Evolutionary conservation across 2,329 filamentous ascomycete species (phyloP).

Genomic region (Aspergillus novofumigatus): DNA sequence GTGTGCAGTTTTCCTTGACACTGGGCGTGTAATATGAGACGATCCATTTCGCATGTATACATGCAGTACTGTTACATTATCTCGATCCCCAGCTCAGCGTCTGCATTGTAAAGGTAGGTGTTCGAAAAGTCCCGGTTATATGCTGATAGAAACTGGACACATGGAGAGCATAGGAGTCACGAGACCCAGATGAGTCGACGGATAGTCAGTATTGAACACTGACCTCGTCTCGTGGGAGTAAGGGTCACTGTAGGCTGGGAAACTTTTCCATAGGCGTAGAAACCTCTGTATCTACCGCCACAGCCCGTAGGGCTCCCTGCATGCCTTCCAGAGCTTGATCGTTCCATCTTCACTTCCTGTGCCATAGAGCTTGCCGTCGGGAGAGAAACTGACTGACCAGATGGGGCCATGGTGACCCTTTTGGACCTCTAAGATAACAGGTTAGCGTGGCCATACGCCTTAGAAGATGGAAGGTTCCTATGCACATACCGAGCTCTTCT

Average conservation of each 20-base stretch:
- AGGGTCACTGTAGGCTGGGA: neutral
- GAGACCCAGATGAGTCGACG: neutral
- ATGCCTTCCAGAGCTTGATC: slow-evolving; percentile 82
- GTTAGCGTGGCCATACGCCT: neutral
- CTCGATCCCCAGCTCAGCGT: neutral
- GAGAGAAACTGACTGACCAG: slow-evolving; percentile 92
- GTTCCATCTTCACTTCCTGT: slow-evolving; percentile 97
- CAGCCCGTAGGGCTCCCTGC: slow-evolving; percentile 60
- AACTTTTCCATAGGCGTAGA: neutral
- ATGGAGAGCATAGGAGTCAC: neutral
- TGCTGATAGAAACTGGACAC: neutral
- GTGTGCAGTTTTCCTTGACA: neutral
- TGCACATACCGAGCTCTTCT: slow-evolving; percentile 62
- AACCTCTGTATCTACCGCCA: slow-evolving; percentile 49
- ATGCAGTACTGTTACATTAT: neutral
- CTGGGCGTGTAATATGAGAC: neutral
- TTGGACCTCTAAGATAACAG: slow-evolving; percentile 63
- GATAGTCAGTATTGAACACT: neutral
- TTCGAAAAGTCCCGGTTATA: neutral
- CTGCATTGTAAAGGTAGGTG: neutral
- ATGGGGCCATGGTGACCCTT: slow-evolving; percentile 97
- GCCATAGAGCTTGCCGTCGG: slow-evolving; percentile 92
- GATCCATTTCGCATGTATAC: neutral
- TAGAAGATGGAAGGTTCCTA: neutral
- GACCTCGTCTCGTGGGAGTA: neutral